These are phyloP conservation scores for Candida glucosophila DNA, from an alignment of 1,139 yeast genomes.

Conservation along the genomic window DNA sequence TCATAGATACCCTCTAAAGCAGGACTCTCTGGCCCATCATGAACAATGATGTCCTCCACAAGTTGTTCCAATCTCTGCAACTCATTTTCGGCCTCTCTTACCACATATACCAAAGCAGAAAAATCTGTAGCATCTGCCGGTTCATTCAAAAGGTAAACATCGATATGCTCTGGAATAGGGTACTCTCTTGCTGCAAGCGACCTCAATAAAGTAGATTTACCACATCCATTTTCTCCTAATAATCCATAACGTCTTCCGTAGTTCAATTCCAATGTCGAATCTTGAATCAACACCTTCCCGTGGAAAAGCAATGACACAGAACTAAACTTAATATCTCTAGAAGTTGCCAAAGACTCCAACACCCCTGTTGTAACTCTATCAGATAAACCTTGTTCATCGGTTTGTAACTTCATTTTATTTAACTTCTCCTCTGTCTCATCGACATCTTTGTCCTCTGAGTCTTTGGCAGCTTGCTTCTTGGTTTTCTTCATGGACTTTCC, in stretches of 20 bases:
- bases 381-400: constrained; percentile 86
- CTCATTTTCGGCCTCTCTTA: constrained; percentile 90
- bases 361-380: constrained; percentile 99
- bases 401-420: constrained; percentile 82
- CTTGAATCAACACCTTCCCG: constrained; percentile 94
- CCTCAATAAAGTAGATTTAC: constrained; percentile 90
- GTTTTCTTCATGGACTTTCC: constrained; percentile 66
- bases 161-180: constrained; percentile 89
- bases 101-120: constrained; percentile 94
- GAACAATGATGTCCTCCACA: constrained; percentile 83
- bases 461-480: constrained; percentile 46
- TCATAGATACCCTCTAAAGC: constrained; percentile 84
- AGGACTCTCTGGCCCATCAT: constrained; percentile 91
- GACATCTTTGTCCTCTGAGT: constrained; percentile 50
- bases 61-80: constrained; percentile 84
- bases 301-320: constrained; percentile 91
- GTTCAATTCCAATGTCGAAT: constrained; percentile 84
- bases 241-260: constrained; percentile 96
- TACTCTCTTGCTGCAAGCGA: constrained; percentile 93
- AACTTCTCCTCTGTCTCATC: constrained; percentile 69
- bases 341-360: constrained; percentile 75
- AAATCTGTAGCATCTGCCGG: constrained; percentile 93
- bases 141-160: constrained; percentile 87
- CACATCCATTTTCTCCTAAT: constrained; percentile 98
- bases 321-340: constrained; percentile 88